A percentile compares a stretch with the other conserved stretches of the same genome.
Evolutionary conservation across 2,329 filamentous ascomycete species (phyloP).

Genomic region (Boeremia lycopersici): DNA sequence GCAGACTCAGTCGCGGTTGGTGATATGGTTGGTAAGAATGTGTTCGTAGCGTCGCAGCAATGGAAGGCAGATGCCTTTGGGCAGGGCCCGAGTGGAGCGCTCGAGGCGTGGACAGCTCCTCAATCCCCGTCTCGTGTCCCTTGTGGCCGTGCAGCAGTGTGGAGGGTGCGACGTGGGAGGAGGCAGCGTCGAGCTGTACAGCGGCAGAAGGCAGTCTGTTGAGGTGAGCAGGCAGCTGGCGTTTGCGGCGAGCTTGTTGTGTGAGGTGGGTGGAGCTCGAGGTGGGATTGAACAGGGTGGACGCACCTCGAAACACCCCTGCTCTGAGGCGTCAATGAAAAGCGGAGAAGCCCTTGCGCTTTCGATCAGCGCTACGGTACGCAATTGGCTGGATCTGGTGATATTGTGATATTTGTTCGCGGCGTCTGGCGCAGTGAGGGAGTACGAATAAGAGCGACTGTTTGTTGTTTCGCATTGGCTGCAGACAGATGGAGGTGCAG

Average conservation of each 20-base stretch:
- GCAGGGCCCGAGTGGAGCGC: constrained; percentile 22
- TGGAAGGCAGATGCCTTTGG: constrained; percentile 21
- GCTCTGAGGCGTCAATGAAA: constrained; percentile 34
- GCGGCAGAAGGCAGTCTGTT: background rate
- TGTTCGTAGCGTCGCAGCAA: constrained; percentile 13
- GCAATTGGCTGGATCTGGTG: constrained; percentile 13
- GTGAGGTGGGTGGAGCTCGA: constrained; percentile 22
- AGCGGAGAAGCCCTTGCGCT: constrained; percentile 31
- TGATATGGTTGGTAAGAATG: constrained; percentile 4
- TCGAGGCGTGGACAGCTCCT: constrained; percentile 23
- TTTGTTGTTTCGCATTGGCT: constrained; percentile 26
- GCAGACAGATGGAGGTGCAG: constrained; percentile 7
- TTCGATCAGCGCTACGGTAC: constrained; percentile 3
- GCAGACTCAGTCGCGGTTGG: constrained; percentile 5
- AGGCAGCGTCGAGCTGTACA: background rate
- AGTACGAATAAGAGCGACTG: constrained; percentile 25
- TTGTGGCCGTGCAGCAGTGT: constrained; percentile 17
- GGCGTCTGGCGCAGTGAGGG: constrained; percentile 9
- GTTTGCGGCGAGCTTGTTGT: constrained; percentile 4
- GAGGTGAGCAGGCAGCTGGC: background rate
- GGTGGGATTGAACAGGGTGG: constrained; percentile 35
- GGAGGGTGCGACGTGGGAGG: constrained; percentile 18
- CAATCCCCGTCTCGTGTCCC: constrained; percentile 18
- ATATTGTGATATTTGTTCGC: constrained; percentile 1
- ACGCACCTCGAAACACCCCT: constrained; percentile 29